phyloP scores from a whole-genome alignment of 2,329 filamentous ascomycete genomes.

The Aaosphaeria pasadenensis region DNA sequence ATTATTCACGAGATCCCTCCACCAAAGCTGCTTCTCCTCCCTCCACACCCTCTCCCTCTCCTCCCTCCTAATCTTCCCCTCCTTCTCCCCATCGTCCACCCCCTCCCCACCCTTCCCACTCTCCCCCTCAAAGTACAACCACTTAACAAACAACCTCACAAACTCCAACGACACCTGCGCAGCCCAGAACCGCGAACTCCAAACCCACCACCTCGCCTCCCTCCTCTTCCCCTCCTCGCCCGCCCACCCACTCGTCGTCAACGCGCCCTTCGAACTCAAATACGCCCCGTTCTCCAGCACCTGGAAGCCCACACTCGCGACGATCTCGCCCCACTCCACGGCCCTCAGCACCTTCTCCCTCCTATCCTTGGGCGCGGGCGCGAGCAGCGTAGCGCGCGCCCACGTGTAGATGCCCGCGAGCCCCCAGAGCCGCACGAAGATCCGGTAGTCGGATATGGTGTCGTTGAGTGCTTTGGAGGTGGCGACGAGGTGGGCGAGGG shows the following conservation, averaged over 20 bases:
- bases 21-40: conserved; percentile 45
- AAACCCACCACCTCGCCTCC: conserved; percentile 61
- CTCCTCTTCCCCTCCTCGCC: conserved; percentile 45
- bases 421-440: conserved; percentile 74
- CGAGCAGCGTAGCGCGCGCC: conserved; percentile 45
- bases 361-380: conserved; percentile 19
- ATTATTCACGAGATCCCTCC: conserved; percentile 66
- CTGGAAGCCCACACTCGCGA: conserved; percentile 69
- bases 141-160: conserved; percentile 51
- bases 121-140: background rate
- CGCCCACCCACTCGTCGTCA: conserved; percentile 49
- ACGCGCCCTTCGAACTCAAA: conserved; percentile 68
- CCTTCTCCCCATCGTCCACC: conserved; percentile 44
- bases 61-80: conserved; percentile 42
- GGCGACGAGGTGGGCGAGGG: conserved; percentile 30
- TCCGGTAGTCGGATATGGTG: conserved; percentile 68
- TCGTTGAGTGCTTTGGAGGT: conserved; percentile 52
- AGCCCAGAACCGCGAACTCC: conserved; percentile 79
- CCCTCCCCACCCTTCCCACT: conserved; percentile 21
- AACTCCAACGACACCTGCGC: conserved; percentile 76
- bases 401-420: conserved; percentile 71
- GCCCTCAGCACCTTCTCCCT: conserved; percentile 1
- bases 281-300: conserved; percentile 80
- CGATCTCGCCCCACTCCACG: conserved; percentile 67
- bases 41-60: conserved; percentile 13